phyloP scores from a whole-genome alignment of 306 rosid species.

The Luffa acutangula region DNA sequence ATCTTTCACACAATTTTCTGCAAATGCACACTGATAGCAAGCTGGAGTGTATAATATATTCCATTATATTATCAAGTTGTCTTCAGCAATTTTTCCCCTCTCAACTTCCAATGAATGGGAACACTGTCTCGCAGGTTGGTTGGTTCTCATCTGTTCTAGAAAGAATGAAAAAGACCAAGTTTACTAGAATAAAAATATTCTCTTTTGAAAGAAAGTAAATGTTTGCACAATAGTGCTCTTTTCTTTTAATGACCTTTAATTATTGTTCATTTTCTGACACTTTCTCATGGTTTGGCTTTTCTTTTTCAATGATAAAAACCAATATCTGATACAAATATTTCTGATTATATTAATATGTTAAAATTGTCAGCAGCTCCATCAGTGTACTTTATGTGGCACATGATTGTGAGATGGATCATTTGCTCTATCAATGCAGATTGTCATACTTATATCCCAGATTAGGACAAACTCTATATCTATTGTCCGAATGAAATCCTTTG shows the following conservation, averaged over 20 bases:
- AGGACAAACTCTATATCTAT: constrained; percentile 82
- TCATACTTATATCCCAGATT: constrained; percentile 65
- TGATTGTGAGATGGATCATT: constrained; percentile 15
- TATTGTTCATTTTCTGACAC: neutral
- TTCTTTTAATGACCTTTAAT: neutral
- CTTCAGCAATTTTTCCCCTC: constrained; percentile 33
- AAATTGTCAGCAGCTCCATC: neutral
- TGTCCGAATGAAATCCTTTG: constrained; percentile 56
- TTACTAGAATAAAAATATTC: neutral
- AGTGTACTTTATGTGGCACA: neutral
- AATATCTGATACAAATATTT: neutral
- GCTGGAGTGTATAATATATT: constrained; percentile 70
- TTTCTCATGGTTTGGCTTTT: neutral
- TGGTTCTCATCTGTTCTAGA: constrained; percentile 6
- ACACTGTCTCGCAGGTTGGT: constrained; percentile 54
- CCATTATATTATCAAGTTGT: constrained; percentile 45
- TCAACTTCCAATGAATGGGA: constrained; percentile 36
- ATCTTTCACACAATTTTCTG: constrained; percentile 58
- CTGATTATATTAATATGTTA: neutral
- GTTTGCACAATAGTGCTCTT: neutral
- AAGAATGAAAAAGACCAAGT: neutral
- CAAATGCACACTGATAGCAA: constrained; percentile 46
- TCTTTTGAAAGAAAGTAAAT: neutral
- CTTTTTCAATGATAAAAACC: neutral
- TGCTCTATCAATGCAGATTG: constrained; percentile 44